Evolutionary conservation across 1,284 basidiomycete genomes (phyloP).

Genomic region (Boletellus sp.): DNA sequence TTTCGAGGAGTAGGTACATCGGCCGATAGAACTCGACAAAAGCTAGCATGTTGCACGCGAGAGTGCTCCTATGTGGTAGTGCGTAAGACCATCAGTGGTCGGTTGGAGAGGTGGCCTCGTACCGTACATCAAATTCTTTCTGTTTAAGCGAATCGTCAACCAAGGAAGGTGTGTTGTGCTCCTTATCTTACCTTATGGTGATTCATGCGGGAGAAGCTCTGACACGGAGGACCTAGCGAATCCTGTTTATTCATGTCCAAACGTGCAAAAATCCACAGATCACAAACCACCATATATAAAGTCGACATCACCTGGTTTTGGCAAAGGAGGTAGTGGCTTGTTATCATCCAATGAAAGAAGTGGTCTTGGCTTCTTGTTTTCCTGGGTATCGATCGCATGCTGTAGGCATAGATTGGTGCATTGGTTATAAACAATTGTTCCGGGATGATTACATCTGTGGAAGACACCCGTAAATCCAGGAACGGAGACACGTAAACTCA

Average conservation of each 20-base stretch:
- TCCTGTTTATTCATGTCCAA: conserved; percentile 2
- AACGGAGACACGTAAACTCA: neutral
- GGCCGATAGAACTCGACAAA: conserved; percentile 68
- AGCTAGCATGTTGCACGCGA: conserved; percentile 67
- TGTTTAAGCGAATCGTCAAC: conserved; percentile 24
- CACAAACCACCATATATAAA: conserved; percentile 65
- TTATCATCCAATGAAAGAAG: conserved; percentile 39
- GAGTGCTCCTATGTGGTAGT: conserved; percentile 45
- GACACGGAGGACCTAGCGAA: conserved; percentile 61
- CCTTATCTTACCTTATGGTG: conserved; percentile 44
- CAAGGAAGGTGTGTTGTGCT: neutral
- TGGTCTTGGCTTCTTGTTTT: conserved; percentile 38
- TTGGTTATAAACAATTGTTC: conserved; percentile 58
- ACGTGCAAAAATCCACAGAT: conserved; percentile 1
- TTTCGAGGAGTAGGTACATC: conserved; percentile 64
- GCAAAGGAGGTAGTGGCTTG: conserved; percentile 45
- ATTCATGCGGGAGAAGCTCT: conserved; percentile 63
- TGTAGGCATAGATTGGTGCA: conserved; percentile 57
- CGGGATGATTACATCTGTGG: conserved; percentile 55
- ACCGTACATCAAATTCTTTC: conserved; percentile 60
- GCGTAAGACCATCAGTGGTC: neutral
- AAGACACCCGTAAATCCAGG: conserved; percentile 6
- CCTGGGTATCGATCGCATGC: conserved; percentile 48
- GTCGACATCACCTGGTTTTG: conserved; percentile 56
- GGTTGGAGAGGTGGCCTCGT: conserved; percentile 6